phyloP scores from a whole-genome alignment of 1,284 basidiomycete species.

The Ceratobasidium sp. region DNA sequence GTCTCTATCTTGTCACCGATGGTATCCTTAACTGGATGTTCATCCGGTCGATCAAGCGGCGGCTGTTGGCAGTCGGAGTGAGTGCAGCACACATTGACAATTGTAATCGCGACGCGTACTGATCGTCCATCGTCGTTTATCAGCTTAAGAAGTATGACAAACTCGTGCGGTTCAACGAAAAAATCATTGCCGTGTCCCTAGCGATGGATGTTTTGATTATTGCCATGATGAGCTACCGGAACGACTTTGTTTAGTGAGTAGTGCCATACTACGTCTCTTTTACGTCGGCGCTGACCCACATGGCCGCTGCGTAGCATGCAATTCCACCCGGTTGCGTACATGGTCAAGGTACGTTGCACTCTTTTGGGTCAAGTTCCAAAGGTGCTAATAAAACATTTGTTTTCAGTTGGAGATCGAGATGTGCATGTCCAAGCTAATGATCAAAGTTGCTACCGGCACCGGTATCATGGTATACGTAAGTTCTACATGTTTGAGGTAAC shows the following conservation, averaged over 20 bases:
- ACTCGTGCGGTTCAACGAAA: conserved; percentile 38
- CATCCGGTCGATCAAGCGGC: conserved; percentile 35
- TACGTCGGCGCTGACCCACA: not conserved
- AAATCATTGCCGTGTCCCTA: conserved; percentile 38
- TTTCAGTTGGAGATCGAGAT: conserved; percentile 35
- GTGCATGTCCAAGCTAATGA: conserved; percentile 31
- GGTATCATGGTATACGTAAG: conserved; percentile 1
- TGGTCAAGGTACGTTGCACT: conserved; percentile 30
- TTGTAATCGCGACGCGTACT: not conserved
- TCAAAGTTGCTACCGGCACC: conserved; percentile 20
- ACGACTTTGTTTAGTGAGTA: conserved; percentile 25
- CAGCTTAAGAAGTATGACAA: conserved; percentile 37
- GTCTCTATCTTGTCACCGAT: conserved; percentile 42
- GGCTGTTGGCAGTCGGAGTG: conserved; percentile 36
- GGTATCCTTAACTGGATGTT: conserved; percentile 39
- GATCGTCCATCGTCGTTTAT: not conserved
- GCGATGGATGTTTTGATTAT: conserved; percentile 40
- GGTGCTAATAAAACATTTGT: not conserved
- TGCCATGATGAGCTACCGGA: conserved; percentile 37
- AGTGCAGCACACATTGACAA: not conserved
- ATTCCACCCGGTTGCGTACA: conserved; percentile 13
- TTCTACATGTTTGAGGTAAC: not conserved
- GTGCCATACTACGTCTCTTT: not conserved
- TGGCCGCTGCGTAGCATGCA: not conserved
- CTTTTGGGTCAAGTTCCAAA: not conserved